Evolutionary conservation across 2,329 filamentous ascomycete genomes (phyloP), one percentile per base, ranked within the genome.

Genomic region (Cryphonectria naterciae): DNA sequence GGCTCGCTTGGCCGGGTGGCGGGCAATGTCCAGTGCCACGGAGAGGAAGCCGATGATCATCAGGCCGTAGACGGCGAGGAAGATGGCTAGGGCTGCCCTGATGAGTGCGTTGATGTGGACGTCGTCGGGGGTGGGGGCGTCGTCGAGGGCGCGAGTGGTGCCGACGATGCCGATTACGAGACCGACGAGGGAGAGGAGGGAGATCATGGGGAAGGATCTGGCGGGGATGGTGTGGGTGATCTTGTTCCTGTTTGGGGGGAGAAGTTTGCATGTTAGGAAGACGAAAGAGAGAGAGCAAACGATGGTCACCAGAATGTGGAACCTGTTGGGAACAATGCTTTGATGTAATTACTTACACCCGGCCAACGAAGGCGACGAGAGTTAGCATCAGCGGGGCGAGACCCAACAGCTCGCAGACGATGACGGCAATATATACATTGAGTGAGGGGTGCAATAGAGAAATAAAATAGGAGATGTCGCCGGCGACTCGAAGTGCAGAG

Each of bases 331-430:
- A 6, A 43, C 13, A 43, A 13, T 37, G 37, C 8, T 22, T 22
- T 22, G 37, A 63, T 63, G 8, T n/a, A 70, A 64, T 32, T 68
- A 70, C 68, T 32, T 68, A 70, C 68, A 73, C 70, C 58, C 70
- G 65, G 19, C 66, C 67, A 15, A 73, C 49, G 22, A 73, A 70
- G 2, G 67, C 72, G 25, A 73, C 70, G 37, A 52, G 61, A 22
- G 70, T 70, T 15, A 73, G 70, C 25, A 67, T 73, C 37, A 73
- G 66, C 25, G 72, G 72, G 17, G 72, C 72, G 17, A 73, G 68
- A 11, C 72, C 72, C 52, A 73, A 58, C 15, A 73, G 58, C 25
- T 73, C 72, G 68, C 72, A 73, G n/a, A 70, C 68, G 15, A 73
- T 68, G 41, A 70, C 71, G 28, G 72, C 60, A 22, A 72, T 64